Percentiles rank a stretch among this genome's conserved stretches.
Evolutionary conservation across 2,329 filamentous ascomycete species (phyloP).

Genomic region (Botrytis fragariae): DNA sequence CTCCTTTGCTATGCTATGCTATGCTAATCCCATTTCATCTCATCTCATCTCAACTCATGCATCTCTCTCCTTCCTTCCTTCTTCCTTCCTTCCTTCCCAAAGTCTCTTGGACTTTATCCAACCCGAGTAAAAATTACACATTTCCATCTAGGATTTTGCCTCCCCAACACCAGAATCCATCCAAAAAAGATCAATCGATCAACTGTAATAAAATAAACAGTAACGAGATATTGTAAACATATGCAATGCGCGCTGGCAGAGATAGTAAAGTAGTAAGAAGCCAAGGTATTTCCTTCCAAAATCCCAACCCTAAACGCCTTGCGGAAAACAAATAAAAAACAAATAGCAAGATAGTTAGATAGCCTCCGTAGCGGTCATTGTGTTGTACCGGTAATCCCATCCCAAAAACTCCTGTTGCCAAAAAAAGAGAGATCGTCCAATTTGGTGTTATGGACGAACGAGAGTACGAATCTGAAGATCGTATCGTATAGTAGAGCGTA

Average conservation of each 20-base stretch:
- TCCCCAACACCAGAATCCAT: constrained; percentile 17
- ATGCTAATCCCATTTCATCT: background rate
- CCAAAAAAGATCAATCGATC: constrained; percentile 10
- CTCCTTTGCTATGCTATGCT: background rate
- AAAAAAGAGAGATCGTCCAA: background rate
- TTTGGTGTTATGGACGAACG: background rate
- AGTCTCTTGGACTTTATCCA: background rate
- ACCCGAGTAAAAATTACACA: constrained; percentile 18
- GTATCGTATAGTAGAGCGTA: constrained; percentile 1
- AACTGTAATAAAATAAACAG: constrained; percentile 2
- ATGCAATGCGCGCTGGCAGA: constrained; percentile 14
- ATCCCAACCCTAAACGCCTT: background rate
- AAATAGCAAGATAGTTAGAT: constrained; percentile 8
- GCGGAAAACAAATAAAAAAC: background rate
- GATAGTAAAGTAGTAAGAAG: constrained; percentile 14
- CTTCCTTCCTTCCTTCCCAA: background rate
- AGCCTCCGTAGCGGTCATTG: constrained; percentile 14
- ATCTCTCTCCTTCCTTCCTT: background rate
- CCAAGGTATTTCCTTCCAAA: background rate
- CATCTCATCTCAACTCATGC: background rate
- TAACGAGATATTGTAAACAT: constrained; percentile 8
- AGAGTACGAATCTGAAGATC: constrained; percentile 4
- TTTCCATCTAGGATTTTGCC: constrained; percentile 14
- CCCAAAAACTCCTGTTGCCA: background rate
- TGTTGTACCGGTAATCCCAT: constrained; percentile 5